Base-by-base conservation (phyloP, 2,329 filamentous ascomycete species). In the Fusarium illudens region DNA sequence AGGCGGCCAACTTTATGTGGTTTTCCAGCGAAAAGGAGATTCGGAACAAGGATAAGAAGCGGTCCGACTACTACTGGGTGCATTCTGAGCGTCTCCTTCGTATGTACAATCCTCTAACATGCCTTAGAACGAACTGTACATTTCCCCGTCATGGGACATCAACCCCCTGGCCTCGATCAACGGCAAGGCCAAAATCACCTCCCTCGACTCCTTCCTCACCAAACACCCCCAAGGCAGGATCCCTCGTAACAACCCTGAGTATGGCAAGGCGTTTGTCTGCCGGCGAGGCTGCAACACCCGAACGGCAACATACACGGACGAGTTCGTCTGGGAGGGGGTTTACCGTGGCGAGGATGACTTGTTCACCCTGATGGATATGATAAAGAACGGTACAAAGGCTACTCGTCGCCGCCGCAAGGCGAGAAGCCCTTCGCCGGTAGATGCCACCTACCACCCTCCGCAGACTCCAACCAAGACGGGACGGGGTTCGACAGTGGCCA, bases 11-110 rank as follows among this genome's bases (percentile, higher is more conserved):
- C 66, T 96, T 99, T 75, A 90, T 97, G 86, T 99, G 96, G 96
- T 97, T 99, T 76, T 94, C 92, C 0, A 93, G 92, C 0, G 92
- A 97, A 73, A 92, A 91, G 74, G 95, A 98, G 79, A 93, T 97
- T 64, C 88, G 90, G 27, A 96, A 92, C 73, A 91, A 90, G 75
- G 87, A 89, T 60, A 95, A 92, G 80, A 97, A 96, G 81, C 85
- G 93, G 74, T 86, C 83, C 12, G 96, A 99, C 79, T 93, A 88
- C 62, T 78, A 96, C 54, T 87, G 87, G 75, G 89, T 92, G 81
- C 50, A 60, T 81, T 72, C 7, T 8, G 10, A 30, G 6, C 10
- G 19, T n/a, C 30, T 48, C 49, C 7, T 53, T 27, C 13, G 44
- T 19, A 42, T 32, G 1, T 7, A n/a, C 27, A 3, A 3, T 19